Evolutionary conservation across 768 basidiomycete species (phyloP).

Genomic region (Suillus variegatus): DNA sequence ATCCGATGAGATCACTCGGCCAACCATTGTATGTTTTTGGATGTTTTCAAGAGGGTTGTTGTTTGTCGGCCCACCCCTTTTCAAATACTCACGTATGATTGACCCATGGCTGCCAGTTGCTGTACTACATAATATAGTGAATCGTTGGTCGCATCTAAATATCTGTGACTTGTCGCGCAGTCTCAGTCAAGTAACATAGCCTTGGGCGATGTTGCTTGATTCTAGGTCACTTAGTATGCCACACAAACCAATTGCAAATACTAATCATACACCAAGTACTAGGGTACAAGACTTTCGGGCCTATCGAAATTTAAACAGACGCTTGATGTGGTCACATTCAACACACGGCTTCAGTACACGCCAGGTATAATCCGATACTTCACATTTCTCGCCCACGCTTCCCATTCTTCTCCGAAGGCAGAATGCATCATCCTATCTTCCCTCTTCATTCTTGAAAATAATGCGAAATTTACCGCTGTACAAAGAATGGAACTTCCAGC

Average conservation of each 20-base stretch:
- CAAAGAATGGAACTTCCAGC: neutral
- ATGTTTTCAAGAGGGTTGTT: neutral
- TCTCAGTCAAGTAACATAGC: neutral
- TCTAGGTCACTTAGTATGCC: neutral
- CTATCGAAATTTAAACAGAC: neutral
- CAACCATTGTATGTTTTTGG: neutral
- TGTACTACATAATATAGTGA: neutral
- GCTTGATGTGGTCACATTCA: neutral
- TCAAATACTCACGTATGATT: neutral
- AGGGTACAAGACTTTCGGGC: neutral
- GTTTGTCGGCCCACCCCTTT: neutral
- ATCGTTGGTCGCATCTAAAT: neutral
- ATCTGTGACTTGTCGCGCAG: neutral
- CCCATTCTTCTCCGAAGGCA: slow-evolving; percentile 36
- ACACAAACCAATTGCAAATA: neutral
- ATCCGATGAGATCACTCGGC: neutral
- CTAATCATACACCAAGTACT: slow-evolving; percentile 23
- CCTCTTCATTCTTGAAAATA: slow-evolving; percentile 3
- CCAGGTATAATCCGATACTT: slow-evolving; percentile 35
- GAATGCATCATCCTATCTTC: slow-evolving; percentile 34
- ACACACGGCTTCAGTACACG: slow-evolving; percentile 22
- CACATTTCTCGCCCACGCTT: slow-evolving; percentile 30
- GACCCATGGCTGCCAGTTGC: neutral
- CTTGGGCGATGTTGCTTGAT: neutral
- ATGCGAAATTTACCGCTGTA: neutral